Evolutionary conservation across 495 filamentous ascomycete species (phyloP), one percentile per base, ranked within the genome.

Genomic region (Glutinoglossum americanum): DNA sequence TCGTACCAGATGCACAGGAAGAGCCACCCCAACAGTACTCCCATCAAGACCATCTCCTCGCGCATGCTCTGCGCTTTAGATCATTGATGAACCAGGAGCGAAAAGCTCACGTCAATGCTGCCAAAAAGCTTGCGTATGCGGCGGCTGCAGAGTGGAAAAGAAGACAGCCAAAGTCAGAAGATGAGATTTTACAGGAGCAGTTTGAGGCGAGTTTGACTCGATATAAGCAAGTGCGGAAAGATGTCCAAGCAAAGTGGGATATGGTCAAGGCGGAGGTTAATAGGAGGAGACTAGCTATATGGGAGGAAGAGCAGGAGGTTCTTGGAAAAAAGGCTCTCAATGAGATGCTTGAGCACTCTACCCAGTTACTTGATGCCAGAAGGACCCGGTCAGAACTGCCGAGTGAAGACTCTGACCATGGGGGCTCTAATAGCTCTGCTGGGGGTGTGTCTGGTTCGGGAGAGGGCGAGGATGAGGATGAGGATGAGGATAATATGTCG

Each of bases 261-360:
- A 77, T 87, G 62, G 78, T 89, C 47, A 80, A 71, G 59, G 74
- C 73, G 0, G 83, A 93, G 60, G 79, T 94, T 44, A 85, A 93
- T 63, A 76, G 80, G 54, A 71, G 73, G 37, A 80, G 87, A 3
- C 61, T 89, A 33, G 76, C 79, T 49, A 79, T 80, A 44, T 94
- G 86, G 87, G 84, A 94, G 64, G 85, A 83, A 54, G 82, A 92
- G 65, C 82, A 92, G 65, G 84, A 90, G 64, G 79, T 77, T 23
- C 74, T 82, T 60, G 84, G 88, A 57, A 87, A 89, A 63, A 80
- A 86, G 62, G 83, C 84, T 8, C 71, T 95, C 58, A 86, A 93
- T 61, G 79, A 87, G 64, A 86, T 86, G 23, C 81, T 95, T 51
- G 87, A 85, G 61, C 75, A 85, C 48, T 79, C 79, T 0, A 77